Percentiles rank a stretch among this genome's conserved stretches.
Conservation (phyloP, 352 stramenopile species). For the Phytophthora fragariae region DNA sequence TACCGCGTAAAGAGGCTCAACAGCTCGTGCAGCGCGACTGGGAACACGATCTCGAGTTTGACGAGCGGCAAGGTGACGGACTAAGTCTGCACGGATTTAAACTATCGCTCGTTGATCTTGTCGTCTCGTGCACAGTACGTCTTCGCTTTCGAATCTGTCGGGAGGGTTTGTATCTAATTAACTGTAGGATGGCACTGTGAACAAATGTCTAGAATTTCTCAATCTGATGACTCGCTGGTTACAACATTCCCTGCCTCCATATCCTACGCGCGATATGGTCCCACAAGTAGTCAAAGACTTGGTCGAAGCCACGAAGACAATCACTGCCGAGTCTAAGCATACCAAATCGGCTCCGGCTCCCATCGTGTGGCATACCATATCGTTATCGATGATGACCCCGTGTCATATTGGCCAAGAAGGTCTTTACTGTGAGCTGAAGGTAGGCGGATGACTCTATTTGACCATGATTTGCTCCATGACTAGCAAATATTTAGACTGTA, state of each 20-base stretch:
- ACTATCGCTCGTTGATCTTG: constrained; percentile 58
- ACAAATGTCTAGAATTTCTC: constrained; percentile 60
- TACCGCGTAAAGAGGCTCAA: constrained; percentile 53
- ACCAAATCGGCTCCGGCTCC: background rate
- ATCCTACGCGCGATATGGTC: background rate
- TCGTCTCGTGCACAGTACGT: constrained; percentile 52
- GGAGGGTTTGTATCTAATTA: background rate
- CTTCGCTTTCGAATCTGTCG: background rate
- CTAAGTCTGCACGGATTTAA: constrained; percentile 60
- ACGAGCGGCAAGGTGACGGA: constrained; percentile 44
- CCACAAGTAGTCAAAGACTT: constrained; percentile 8
- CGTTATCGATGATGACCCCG: constrained; percentile 45
- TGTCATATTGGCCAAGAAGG: constrained; percentile 39
- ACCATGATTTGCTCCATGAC: background rate
- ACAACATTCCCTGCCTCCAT: constrained; percentile 41
- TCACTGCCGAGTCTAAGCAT: constrained; percentile 5
- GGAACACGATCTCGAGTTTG: constrained; percentile 60
- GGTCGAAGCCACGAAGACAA: constrained; percentile 1
- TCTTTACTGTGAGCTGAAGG: constrained; percentile 59
- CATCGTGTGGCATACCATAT: constrained; percentile 44
- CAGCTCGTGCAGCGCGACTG: constrained; percentile 52
- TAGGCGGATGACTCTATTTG: constrained; percentile 1
- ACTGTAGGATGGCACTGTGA: constrained; percentile 45
- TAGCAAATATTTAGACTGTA: background rate
- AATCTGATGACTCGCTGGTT: constrained; percentile 51